These are phyloP conservation scores for Dujonia santamariae DNA, from an alignment of 1,139 yeast genomes.

Conservation along the genomic window DNA sequence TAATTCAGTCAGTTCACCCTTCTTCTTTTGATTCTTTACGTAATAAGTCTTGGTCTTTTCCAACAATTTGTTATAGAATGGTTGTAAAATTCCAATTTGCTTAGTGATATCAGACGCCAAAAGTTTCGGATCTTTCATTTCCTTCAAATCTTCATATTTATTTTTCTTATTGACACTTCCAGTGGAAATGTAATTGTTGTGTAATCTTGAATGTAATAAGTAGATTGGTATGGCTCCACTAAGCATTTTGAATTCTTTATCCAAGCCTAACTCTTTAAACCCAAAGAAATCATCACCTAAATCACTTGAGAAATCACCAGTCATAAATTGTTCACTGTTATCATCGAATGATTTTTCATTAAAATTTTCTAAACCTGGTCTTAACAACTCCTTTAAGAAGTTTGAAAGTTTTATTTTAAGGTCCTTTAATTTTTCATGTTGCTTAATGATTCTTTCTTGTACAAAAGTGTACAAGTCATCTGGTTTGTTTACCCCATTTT, in stretches of 20 bases:
- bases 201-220: slow-evolving; percentile 74
- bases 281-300: slow-evolving; percentile 98
- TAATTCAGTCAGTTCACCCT: slow-evolving; percentile 46
- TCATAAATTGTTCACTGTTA: slow-evolving; percentile 87
- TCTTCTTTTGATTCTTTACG: slow-evolving; percentile 52
- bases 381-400: slow-evolving; percentile 73
- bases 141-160: slow-evolving; percentile 63
- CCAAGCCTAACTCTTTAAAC: slow-evolving; percentile 88
- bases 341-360: slow-evolving; percentile 81
- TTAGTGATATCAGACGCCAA: slow-evolving; percentile 48
- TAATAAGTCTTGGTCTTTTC: slow-evolving; percentile 50
- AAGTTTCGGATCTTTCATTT: slow-evolving; percentile 45
- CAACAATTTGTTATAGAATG: slow-evolving; percentile 52
- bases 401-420: slow-evolving; percentile 64
- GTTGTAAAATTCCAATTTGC: slow-evolving; percentile 58
- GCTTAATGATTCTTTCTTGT: slow-evolving; percentile 70
- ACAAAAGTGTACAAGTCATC: slow-evolving; percentile 73
- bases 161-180: slow-evolving; percentile 46
- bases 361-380: slow-evolving; percentile 77
- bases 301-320: slow-evolving; percentile 92
- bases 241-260: slow-evolving; percentile 85
- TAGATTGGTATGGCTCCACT: slow-evolving; percentile 88
- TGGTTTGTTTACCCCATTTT: slow-evolving; percentile 83
- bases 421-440: slow-evolving; percentile 65
- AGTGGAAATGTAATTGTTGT: slow-evolving; percentile 44